Evolutionary conservation across 2,329 filamentous ascomycete genomes (phyloP), one percentile per base, ranked within the genome.

Genomic region (Blastomyces emzantsi): DNA sequence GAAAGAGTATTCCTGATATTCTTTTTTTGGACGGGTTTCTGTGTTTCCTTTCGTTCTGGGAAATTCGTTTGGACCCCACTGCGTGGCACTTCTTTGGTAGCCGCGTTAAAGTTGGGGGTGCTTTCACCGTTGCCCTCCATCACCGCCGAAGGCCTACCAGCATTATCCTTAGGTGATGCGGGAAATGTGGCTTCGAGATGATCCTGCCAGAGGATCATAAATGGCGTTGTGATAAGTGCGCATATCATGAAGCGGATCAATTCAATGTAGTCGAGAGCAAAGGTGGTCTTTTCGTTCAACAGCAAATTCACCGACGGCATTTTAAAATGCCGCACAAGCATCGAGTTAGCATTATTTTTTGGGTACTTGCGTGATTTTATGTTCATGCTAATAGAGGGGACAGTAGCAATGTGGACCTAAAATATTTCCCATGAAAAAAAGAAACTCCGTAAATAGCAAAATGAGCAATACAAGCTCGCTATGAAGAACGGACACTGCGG

Each of bases 191-290:
- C 74, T 71, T 85, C 83, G 39, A 85, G 77, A 39, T 78, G 78
- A 62, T 81, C 78, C 67, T 86, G 82, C 83, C 84, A 86, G 63
- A 82, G 73, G 68, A 82, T 85, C 66, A 84, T 85, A 60, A 83
- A 79, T 7, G 84, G 84, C 1, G 82, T 79, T 4, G 80, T 81
- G 52, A 85, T 72, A 63, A 85, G 71, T 2, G 82, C 77, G 61
- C 83, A 78, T 47, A 79, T 74, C 49, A 83, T 78, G 72, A 86
- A 86, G 66, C 82, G 83, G 25, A 82, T 70, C 52, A 86, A 76
- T 36, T 80, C 78, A 39, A 76, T 65, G 0, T 77, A 60, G 64
- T 85, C 81, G 60, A 86, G 74, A 45, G 72, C 67, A 57, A 83
- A 77, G 9, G 79, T 74, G 62, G 66, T 72, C 77, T 79, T 64